Evolutionary conservation across 78 protist species (phyloP).

Genomic region (Dictyostelium capitatum): DNA sequence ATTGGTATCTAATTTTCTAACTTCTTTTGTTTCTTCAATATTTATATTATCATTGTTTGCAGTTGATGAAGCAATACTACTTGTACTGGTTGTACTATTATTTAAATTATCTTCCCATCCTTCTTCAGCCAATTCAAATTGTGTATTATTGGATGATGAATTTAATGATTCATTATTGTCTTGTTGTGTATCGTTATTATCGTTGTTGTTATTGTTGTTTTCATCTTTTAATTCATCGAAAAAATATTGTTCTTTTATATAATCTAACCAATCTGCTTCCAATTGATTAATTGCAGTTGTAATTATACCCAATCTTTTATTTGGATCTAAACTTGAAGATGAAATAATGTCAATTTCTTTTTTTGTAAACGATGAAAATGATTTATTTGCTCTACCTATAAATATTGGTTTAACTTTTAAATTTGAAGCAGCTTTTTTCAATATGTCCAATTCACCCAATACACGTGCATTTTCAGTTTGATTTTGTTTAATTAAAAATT

Average conservation of each 20-base stretch:
- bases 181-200: background rate
- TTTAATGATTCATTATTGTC: background rate
- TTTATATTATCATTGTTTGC: background rate
- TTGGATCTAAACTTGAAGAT: slow-evolving; percentile 25
- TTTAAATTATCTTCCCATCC: slow-evolving; percentile 52
- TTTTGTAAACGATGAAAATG: background rate
- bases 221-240: background rate
- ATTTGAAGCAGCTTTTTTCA: slow-evolving; percentile 65
- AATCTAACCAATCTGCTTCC: slow-evolving; percentile 55
- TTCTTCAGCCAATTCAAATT: slow-evolving; percentile 3
- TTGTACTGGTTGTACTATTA: background rate
- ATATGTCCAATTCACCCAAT: slow-evolving; percentile 34
- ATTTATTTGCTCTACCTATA: slow-evolving; percentile 26
- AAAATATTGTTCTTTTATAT: slow-evolving; percentile 46
- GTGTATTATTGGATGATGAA: background rate
- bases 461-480: slow-evolving; percentile 53
- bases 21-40: slow-evolving; percentile 17
- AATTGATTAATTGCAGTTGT: slow-evolving; percentile 41
- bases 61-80: background rate
- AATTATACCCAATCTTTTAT: slow-evolving; percentile 49
- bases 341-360: background rate
- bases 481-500: slow-evolving; percentile 63
- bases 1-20: slow-evolving; percentile 1
- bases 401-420: slow-evolving; percentile 57
- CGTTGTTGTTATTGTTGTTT: background rate